Evolutionary conservation across 2,329 filamentous ascomycete species (phyloP).

Genomic region (Penicillium oxalicum): DNA sequence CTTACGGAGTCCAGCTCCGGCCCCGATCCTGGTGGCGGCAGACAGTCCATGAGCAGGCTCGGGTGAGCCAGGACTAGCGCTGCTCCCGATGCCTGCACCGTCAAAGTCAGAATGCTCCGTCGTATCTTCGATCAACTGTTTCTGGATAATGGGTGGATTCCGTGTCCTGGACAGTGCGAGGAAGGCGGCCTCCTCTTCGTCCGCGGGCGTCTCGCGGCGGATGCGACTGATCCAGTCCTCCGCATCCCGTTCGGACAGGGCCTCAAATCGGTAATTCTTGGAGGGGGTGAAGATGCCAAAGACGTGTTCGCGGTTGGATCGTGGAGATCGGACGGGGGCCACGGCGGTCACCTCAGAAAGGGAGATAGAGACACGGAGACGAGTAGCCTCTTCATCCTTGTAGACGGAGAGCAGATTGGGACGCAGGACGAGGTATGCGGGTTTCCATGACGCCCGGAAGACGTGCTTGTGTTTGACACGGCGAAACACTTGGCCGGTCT

Average conservation of each 20-base stretch:
- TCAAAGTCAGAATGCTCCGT: constrained; percentile 42
- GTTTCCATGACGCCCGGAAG: constrained; percentile 73
- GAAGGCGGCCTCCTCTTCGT: constrained; percentile 83
- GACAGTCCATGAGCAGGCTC: constrained; percentile 28
- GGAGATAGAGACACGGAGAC: constrained; percentile 79
- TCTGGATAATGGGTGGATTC: constrained; percentile 19
- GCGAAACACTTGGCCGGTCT: constrained; percentile 78
- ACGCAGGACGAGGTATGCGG: constrained; percentile 79
- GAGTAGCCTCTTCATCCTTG: constrained; percentile 83
- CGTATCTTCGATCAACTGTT: constrained; percentile 32
- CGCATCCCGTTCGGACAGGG: constrained; percentile 64
- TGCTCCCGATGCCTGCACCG: constrained; percentile 11
- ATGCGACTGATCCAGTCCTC: constrained; percentile 83
- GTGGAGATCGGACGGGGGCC: constrained; percentile 79
- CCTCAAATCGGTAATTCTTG: constrained; percentile 86
- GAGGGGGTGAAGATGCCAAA: constrained; percentile 91
- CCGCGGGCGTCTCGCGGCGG: constrained; percentile 70
- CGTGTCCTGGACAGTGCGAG: constrained; percentile 38
- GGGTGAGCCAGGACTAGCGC: constrained; percentile 27
- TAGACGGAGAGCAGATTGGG: constrained; percentile 89
- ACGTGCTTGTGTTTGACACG: constrained; percentile 93
- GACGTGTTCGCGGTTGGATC: constrained; percentile 76
- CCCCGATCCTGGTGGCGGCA: constrained; percentile 15
- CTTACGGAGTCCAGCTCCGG: constrained; percentile 13
- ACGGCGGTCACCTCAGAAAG: constrained; percentile 88